Evolutionary conservation across 805 yeast species (phyloP).

Genomic region (Wickerhamiella parazyma): DNA sequence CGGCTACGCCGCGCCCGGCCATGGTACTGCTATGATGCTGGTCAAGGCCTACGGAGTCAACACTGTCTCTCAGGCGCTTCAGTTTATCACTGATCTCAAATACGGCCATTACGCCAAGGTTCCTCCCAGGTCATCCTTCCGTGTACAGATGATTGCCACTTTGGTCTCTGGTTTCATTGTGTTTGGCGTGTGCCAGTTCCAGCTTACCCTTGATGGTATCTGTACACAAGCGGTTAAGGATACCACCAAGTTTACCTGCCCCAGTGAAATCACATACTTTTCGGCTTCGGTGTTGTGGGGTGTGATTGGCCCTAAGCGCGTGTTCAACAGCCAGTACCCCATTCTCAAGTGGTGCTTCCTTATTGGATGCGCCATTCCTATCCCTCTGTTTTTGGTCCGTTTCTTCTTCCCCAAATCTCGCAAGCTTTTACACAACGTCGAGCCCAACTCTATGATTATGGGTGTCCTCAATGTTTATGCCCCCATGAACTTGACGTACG

Average conservation of each 20-base stretch:
- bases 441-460: slow-evolving; percentile 31
- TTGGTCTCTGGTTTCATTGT: slow-evolving; percentile 30
- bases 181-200: slow-evolving; percentile 32
- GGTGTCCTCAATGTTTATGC: slow-evolving; percentile 12
- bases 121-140: slow-evolving; percentile 31
- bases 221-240: slow-evolving; percentile 33
- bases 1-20: slow-evolving; percentile 54
- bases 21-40: slow-evolving; percentile 47
- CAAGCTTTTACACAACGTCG: slow-evolving; percentile 26
- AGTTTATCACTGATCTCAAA: slow-evolving; percentile 43
- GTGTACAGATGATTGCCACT: slow-evolving; percentile 29
- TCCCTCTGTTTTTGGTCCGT: slow-evolving; percentile 15
- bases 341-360: slow-evolving; percentile 50
- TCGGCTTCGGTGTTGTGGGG: slow-evolving; percentile 36
- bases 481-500: slow-evolving; percentile 17
- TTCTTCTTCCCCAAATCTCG: slow-evolving; percentile 15
- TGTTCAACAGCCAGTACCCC: slow-evolving; percentile 48
- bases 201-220: slow-evolving; percentile 29
- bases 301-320: slow-evolving; percentile 36
- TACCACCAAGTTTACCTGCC: slow-evolving; percentile 29
- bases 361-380: slow-evolving; percentile 31
- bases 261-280: slow-evolving; percentile 30
- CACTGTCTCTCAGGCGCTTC: slow-evolving; percentile 40
- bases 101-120: slow-evolving; percentile 30
- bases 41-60: slow-evolving; percentile 40